These are phyloP conservation scores for Pisolithus marmoratus DNA, from an alignment of 768 basidiomycete genomes.

Conservation along the genomic window DNA sequence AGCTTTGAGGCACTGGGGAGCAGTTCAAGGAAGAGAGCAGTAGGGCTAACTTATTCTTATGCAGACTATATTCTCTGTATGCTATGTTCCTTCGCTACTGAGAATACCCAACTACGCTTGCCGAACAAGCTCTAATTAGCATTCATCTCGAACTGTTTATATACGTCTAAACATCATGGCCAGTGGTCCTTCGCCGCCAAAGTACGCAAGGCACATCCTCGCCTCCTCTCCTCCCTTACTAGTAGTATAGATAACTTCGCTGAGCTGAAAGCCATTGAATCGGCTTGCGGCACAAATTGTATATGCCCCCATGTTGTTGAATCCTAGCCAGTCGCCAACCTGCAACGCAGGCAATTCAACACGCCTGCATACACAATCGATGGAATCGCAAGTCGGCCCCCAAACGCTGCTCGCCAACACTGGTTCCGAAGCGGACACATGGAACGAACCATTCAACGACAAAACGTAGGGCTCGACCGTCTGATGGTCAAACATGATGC, in stretches of 20 bases:
- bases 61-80: too few relatives aligned
- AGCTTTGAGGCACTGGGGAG: too few relatives aligned
- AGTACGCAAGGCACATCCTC: too few relatives aligned
- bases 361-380: constrained; percentile 80
- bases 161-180: too few relatives aligned
- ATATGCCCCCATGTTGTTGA: constrained; percentile 97
- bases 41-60: too few relatives aligned
- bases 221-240: constrained; percentile 53
- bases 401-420: constrained; percentile 70
- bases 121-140: too few relatives aligned
- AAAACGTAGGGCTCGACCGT: constrained; percentile 79
- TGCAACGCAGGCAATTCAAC: constrained; percentile 64
- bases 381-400: constrained; percentile 98
- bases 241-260: constrained; percentile 73
- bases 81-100: too few relatives aligned
- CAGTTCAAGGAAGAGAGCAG: too few relatives aligned
- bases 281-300: constrained; percentile 95
- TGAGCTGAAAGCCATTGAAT: constrained; percentile 88
- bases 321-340: constrained; percentile 98
- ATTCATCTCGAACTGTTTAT: too few relatives aligned
- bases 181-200: too few relatives aligned
- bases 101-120: too few relatives aligned
- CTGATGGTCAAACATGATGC: constrained; percentile 97
- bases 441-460: constrained; percentile 61
- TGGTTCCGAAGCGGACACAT: constrained; percentile 32